A percentile compares a stretch with the other conserved stretches of the same genome.
These are phyloP conservation scores for Cutaneotrichosporon spelunceum DNA, from an alignment of 1,284 basidiomycete species.

Conservation along the genomic window DNA sequence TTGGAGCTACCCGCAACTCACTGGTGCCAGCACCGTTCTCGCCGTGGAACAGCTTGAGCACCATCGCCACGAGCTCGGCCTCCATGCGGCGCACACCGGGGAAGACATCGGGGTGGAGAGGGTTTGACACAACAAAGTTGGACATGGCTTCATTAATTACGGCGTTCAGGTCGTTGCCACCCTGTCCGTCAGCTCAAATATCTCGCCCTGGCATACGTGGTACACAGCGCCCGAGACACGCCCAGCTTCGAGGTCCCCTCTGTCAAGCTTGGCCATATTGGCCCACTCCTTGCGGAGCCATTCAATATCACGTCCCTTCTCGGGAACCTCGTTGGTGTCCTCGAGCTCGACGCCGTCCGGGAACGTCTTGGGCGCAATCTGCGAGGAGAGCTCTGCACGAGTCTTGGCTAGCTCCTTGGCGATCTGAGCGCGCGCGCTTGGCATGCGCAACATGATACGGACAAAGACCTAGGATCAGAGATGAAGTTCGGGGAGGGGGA, in stretches of 20 bases:
- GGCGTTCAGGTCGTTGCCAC: constrained; percentile 70
- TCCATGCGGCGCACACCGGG: constrained; percentile 94
- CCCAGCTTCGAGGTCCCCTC: constrained; percentile 56
- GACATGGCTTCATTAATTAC: constrained; percentile 52
- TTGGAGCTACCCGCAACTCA: constrained; percentile 19
- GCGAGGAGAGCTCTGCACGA: constrained; percentile 62
- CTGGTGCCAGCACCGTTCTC: constrained; percentile 79
- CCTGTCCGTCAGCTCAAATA: constrained; percentile 58
- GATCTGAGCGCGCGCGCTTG: constrained; percentile 65
- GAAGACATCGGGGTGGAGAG: constrained; percentile 93
- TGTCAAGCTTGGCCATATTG: constrained; percentile 72
- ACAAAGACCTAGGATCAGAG: constrained; percentile 57
- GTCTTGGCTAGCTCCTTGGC: constrained; percentile 67
- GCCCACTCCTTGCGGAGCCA: constrained; percentile 78
- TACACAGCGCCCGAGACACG: constrained; percentile 85
- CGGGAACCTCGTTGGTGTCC: constrained; percentile 62
- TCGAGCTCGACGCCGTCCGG: constrained; percentile 58
- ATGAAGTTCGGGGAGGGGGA: too few species aligned
- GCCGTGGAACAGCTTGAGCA: constrained; percentile 79
- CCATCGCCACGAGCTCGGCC: constrained; percentile 93
- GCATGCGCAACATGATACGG: constrained; percentile 64
- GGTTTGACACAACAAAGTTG: constrained; percentile 62
- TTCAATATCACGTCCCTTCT: constrained; percentile 64
- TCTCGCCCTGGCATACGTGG: constrained; percentile 54
- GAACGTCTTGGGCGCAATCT: constrained; percentile 57